Percentiles rank a stretch among this genome's conserved stretches.
Conservation (phyloP, 176 grass and related monocot genomes). For the Panicum miliaceum region DNA sequence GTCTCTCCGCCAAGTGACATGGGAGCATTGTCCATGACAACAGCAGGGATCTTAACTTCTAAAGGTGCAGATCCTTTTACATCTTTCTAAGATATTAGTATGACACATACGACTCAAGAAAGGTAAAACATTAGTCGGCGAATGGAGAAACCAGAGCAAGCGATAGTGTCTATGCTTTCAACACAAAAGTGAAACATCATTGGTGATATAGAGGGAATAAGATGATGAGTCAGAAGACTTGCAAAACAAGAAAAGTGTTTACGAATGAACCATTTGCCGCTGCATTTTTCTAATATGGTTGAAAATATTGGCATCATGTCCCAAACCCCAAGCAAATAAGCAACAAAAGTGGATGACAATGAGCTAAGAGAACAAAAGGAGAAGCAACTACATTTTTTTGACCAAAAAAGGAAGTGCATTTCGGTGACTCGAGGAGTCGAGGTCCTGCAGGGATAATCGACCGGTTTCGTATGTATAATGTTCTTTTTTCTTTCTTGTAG, state of each 20-base stretch:
- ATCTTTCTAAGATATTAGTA: neutral
- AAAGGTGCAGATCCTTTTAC: constrained; percentile 22
- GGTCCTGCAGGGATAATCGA: neutral
- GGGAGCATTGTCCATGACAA: no score
- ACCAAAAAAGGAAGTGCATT: neutral
- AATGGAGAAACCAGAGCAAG: neutral
- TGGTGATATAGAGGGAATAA: neutral
- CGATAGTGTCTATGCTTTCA: neutral
- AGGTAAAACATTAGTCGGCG: neutral
- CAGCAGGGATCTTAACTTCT: neutral
- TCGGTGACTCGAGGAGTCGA: neutral
- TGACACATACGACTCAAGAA: neutral
- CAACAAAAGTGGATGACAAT: neutral
- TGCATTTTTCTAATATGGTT: neutral
- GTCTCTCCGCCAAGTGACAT: neutral
- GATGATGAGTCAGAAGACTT: constrained; percentile 9
- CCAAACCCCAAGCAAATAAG: neutral
- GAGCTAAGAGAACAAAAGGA: neutral
- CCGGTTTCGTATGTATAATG: neutral
- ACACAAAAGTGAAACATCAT: neutral
- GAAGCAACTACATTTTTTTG: neutral
- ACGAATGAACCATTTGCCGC: neutral
- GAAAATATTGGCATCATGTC: neutral
- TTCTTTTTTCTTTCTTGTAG: neutral
- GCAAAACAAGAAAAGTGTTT: neutral